Evolutionary conservation across 2,329 filamentous ascomycete genomes (phyloP).

Genomic region (Harringtonia lauricola): DNA sequence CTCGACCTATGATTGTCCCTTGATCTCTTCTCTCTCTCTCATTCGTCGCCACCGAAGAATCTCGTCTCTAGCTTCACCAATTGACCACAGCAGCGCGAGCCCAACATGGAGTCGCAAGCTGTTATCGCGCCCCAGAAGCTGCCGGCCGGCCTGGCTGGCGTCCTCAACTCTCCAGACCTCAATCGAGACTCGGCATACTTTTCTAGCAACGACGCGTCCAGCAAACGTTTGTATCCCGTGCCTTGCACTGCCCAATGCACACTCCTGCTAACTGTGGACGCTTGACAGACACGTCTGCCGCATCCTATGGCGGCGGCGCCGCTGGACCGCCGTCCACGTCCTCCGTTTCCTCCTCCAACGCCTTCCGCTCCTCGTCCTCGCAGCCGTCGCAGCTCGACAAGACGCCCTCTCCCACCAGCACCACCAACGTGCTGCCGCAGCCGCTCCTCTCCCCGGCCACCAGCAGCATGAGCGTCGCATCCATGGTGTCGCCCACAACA

Average conservation of each 20-base stretch:
- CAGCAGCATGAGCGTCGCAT: constrained; percentile 54
- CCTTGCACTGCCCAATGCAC: background rate
- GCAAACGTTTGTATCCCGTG: constrained; percentile 33
- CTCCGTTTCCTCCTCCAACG: constrained; percentile 9
- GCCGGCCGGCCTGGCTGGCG: constrained; percentile 36
- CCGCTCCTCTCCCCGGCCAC: constrained; percentile 43
- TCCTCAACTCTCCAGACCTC: constrained; percentile 38
- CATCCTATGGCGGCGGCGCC: constrained; percentile 29
- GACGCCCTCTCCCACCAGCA: constrained; percentile 49
- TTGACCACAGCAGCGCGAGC: too few relatives aligned
- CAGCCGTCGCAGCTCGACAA: constrained; percentile 33
- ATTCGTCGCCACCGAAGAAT: too few relatives aligned
- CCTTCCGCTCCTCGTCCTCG: constrained; percentile 6
- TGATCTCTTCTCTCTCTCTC: too few relatives aligned
- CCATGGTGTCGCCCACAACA: constrained; percentile 52
- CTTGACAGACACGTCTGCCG: constrained; percentile 28
- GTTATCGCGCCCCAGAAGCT: constrained; percentile 29
- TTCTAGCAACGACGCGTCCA: constrained; percentile 35
- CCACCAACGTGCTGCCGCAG: constrained; percentile 36
- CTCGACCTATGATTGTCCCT: too few relatives aligned
- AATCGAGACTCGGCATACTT: constrained; percentile 42
- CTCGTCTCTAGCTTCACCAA: too few relatives aligned
- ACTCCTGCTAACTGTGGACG: background rate
- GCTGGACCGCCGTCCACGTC: constrained; percentile 23
- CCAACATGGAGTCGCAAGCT: constrained; percentile 29